Evolutionary conservation across 1,139 yeast species (phyloP).

Genomic region (Pichiaceae sp.): DNA sequence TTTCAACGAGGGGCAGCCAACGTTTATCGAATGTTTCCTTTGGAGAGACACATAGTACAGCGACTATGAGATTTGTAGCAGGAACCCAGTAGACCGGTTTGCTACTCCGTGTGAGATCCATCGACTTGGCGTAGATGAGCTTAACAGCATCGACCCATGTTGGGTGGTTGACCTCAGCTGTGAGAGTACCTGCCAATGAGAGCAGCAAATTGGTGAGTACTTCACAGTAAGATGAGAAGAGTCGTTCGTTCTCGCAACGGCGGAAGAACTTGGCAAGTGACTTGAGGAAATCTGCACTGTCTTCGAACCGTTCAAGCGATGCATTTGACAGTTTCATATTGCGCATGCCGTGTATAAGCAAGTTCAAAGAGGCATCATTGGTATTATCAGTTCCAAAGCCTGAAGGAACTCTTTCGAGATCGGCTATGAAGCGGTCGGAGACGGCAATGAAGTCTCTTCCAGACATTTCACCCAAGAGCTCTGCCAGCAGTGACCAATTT

Average conservation of each 20-base stretch:
- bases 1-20: slow-evolving; percentile 68
- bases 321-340: slow-evolving; percentile 70
- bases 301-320: slow-evolving; percentile 87
- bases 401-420: slow-evolving; percentile 71
- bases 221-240: slow-evolving; percentile 75
- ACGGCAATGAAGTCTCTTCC: slow-evolving; percentile 75
- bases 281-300: slow-evolving; percentile 76
- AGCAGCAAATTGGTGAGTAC: slow-evolving; percentile 66
- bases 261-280: slow-evolving; percentile 80
- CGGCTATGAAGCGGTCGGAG: slow-evolving; percentile 89
- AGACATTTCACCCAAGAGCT: slow-evolving; percentile 85
- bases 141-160: slow-evolving; percentile 83
- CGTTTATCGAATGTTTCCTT: slow-evolving; percentile 63
- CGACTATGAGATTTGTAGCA: slow-evolving; percentile 61
- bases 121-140: slow-evolving; percentile 39
- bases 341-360: slow-evolving; percentile 86
- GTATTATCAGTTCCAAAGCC: slow-evolving; percentile 29
- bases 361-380: slow-evolving; percentile 64
- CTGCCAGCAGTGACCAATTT: slow-evolving; percentile 91
- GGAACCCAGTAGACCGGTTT: slow-evolving; percentile 61
- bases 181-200: slow-evolving; percentile 76
- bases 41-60: slow-evolving; percentile 75
- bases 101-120: slow-evolving; percentile 25
- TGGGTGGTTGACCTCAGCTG: slow-evolving; percentile 95
- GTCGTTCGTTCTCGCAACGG: slow-evolving; percentile 53